Evolutionary conservation across 495 filamentous ascomycete genomes (phyloP).

Genomic region (Bathelium albidoporum): DNA sequence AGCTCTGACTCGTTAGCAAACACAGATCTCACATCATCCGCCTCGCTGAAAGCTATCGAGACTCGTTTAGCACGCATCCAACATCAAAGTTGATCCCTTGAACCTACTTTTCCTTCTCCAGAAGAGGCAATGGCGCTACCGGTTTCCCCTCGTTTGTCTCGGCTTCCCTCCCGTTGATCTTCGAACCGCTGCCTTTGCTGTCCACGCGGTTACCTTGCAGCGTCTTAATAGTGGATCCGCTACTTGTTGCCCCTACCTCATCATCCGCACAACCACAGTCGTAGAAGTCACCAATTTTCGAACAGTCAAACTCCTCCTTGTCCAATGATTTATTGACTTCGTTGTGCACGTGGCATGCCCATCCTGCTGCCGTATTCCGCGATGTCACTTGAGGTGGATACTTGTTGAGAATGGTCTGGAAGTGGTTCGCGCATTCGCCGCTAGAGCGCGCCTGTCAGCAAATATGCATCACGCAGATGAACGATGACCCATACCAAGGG

Average conservation of each 20-base stretch:
- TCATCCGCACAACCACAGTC: slow-evolving; percentile 92
- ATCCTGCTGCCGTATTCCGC: slow-evolving; percentile 71
- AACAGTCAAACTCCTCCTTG: slow-evolving; percentile 80
- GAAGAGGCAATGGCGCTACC: neutral
- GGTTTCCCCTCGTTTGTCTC: neutral
- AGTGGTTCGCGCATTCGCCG: slow-evolving; percentile 88
- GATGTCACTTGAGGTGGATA: slow-evolving; percentile 88
- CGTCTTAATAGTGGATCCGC: neutral
- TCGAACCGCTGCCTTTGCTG: neutral
- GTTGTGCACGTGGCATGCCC: slow-evolving; percentile 94
- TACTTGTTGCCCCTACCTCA: slow-evolving; percentile 22
- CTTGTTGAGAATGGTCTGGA: slow-evolving; percentile 66
- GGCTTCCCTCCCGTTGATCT: neutral
- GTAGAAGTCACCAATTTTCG: slow-evolving; percentile 81
- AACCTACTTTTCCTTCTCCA: slow-evolving; percentile 3
- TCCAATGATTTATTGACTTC: slow-evolving; percentile 78
- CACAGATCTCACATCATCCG: neutral
- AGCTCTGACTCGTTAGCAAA: neutral
- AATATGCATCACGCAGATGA: slow-evolving; percentile 7
- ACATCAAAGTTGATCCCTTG: neutral
- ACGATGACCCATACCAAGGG: slow-evolving; percentile 42
- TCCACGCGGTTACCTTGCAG: neutral
- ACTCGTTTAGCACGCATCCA: neutral
- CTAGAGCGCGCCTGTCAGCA: slow-evolving; percentile 31
- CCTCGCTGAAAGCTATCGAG: neutral